These are phyloP conservation scores for Annulohypoxylon nitens DNA, from an alignment of 495 filamentous ascomycete species.

Conservation along the genomic window DNA sequence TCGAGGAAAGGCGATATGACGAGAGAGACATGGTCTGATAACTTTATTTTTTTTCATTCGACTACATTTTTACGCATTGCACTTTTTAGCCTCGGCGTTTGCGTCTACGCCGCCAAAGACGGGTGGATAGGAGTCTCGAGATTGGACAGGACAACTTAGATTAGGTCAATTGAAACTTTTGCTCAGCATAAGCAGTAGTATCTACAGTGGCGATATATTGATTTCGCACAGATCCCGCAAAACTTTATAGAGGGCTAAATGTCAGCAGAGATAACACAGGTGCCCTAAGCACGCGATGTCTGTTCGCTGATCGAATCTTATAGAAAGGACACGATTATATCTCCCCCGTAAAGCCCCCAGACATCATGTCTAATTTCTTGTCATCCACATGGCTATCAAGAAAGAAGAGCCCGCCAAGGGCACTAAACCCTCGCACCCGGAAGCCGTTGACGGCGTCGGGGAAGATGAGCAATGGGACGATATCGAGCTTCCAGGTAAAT, in stretches of 20 bases:
- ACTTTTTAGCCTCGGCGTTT: constrained; percentile 44
- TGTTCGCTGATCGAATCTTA: neutral
- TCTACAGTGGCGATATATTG: neutral
- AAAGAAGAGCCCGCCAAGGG: neutral
- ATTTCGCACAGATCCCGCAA: neutral
- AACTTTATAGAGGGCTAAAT: neutral
- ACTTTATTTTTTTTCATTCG: constrained; percentile 38
- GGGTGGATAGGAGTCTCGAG: constrained; percentile 48
- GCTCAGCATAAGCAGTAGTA: constrained; percentile 5
- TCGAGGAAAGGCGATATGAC: constrained; percentile 68
- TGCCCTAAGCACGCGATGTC: neutral
- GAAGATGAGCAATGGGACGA: neutral
- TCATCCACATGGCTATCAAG: neutral
- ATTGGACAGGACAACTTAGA: constrained; percentile 47
- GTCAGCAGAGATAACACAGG: neutral
- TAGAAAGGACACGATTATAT: neutral
- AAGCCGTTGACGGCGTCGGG: neutral
- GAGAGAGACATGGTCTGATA: constrained; percentile 54
- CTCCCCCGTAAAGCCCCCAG: neutral
- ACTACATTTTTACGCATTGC: constrained; percentile 33
- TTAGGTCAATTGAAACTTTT: constrained; percentile 33
- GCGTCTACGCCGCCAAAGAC: constrained; percentile 32
- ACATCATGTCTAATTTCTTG: neutral
- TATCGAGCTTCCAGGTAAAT: neutral
- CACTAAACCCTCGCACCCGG: neutral